These are phyloP conservation scores for Thelonectria rubi DNA, from an alignment of 2,329 filamentous ascomycete genomes.

Conservation along the genomic window DNA sequence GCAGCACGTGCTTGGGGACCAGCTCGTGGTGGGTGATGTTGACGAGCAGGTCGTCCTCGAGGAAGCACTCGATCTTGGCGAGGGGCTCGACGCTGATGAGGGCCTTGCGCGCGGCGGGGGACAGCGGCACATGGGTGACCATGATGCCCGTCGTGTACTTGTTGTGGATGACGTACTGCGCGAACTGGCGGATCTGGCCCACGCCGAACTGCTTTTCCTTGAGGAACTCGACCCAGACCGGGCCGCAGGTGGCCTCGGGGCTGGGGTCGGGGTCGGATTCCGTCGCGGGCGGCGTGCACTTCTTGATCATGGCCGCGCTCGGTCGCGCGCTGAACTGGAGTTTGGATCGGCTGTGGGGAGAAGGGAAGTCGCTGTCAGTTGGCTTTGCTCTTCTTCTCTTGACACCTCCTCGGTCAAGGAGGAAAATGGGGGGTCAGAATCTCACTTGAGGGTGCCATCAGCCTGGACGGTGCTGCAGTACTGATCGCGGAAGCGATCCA, in stretches of 20 bases:
- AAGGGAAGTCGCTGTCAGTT: constrained; percentile 7
- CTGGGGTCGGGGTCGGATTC: constrained; percentile 73
- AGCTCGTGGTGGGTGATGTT: constrained; percentile 99
- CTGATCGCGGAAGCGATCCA: constrained; percentile 80
- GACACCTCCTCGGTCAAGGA: background rate
- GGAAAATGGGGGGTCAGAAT: constrained; percentile 9
- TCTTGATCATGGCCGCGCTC: constrained; percentile 82
- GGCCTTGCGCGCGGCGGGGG: constrained; percentile 86
- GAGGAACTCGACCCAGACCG: constrained; percentile 94
- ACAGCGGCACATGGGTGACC: constrained; percentile 83
- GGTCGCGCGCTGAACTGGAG: constrained; percentile 92
- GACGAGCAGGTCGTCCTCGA: constrained; percentile 93
- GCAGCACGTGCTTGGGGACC: constrained; percentile 90
- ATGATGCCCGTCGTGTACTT: constrained; percentile 92
- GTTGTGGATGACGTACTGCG: constrained; percentile 79
- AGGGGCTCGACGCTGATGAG: constrained; percentile 79
- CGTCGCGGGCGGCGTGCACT: constrained; percentile 79
- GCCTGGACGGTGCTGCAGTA: constrained; percentile 66
- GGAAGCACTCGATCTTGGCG: constrained; percentile 91
- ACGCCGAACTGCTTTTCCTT: constrained; percentile 83
- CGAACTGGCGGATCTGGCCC: constrained; percentile 90
- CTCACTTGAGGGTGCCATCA: constrained; percentile 81
- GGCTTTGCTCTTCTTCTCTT: constrained; percentile 5
- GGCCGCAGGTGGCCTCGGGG: constrained; percentile 73
- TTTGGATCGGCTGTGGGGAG: constrained; percentile 71